Base-by-base conservation (phyloP, 805 yeast species). In the Yarrowia sp. region DNA sequence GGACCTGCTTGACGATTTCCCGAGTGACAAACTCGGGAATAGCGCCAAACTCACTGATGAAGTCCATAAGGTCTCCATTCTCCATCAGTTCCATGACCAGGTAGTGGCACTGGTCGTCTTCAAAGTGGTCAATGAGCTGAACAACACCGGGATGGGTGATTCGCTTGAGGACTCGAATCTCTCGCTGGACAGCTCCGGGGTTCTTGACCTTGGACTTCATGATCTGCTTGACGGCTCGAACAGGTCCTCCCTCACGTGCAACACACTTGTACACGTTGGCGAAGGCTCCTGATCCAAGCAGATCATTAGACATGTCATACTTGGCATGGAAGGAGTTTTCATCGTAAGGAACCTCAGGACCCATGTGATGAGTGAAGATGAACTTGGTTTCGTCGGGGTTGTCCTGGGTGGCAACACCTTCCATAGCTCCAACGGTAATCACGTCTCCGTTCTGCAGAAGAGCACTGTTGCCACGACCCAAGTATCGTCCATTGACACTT, bases 31-130 rank as follows among this genome's bases (percentile, higher is more conserved):
- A 92, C 77, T 95, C 99, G 14, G 94, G 94, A 19, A 95, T 90
- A 0, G 79, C 72, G 2, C 98, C 98, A 78, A 91, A 89, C 2
- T 92, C 91, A 0, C 96, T 94, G 1, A 94, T 96, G 79, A 91
- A 93, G 80, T 95, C 99, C 99, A 95, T 95, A 66, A 95, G 81
- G 77, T 95, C 99, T 35, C 99, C 99, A 15, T 98, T 98, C 1
- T 96, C 89, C 36, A 95, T 96, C 74, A 88, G 90, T 75, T 95
- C 99, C 98, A 95, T 94, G 8, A 95, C 94, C 71, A 95, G 81
- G 77, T 91, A 94, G 77, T 91, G 91, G 74, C 85, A 86, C 70
- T 89, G 90, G 5, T 82, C 80, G 76, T 94, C 98, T 75, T 93
- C 97, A 76, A 87, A 92, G 74, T 90, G 91, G 5, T 92, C 95